Percentiles rank a stretch among this genome's conserved stretches.
phyloP scores from a whole-genome alignment of 169 alveolate genomes.

The Plasmodium gaboni region DNA sequence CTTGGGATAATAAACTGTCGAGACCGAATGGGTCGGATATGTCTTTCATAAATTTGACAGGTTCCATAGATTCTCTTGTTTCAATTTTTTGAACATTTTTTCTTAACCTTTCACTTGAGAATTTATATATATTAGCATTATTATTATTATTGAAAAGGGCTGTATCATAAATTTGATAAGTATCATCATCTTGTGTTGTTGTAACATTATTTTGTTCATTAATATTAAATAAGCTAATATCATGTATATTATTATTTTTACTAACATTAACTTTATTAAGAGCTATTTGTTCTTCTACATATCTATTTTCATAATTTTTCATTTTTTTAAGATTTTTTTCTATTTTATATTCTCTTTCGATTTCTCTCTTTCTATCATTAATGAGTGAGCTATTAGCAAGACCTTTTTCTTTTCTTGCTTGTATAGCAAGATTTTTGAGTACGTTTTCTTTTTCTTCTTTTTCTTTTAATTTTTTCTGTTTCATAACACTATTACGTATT shows the following conservation, averaged over 20 bases:
- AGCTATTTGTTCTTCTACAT: conserved; percentile 64
- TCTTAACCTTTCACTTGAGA: conserved; percentile 68
- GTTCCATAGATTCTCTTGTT: conserved; percentile 88
- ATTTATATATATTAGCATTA: conserved; percentile 43
- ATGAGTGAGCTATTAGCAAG: conserved; percentile 41
- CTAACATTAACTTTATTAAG: conserved; percentile 45
- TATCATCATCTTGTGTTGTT: conserved; percentile 23
- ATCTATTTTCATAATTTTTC: conserved; percentile 73
- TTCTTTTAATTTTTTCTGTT: conserved; percentile 90
- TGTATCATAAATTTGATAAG: conserved; percentile 70
- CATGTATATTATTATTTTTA: conserved; percentile 63
- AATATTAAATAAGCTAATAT: conserved; percentile 47
- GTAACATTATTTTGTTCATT: conserved; percentile 10
- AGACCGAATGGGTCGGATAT: conserved; percentile 92
- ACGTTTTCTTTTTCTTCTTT: conserved; percentile 94
- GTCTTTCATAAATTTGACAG: conserved; percentile 91
- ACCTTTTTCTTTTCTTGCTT: conserved; percentile 91
- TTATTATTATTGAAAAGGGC: conserved; percentile 39
- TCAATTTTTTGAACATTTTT: conserved; percentile 78
- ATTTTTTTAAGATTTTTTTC: conserved; percentile 83
- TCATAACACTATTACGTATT: conserved; percentile 93
- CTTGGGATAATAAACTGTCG: conserved; percentile 89
- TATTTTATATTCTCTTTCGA: conserved; percentile 85
- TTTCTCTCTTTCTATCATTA: conserved; percentile 86
- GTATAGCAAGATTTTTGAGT: conserved; percentile 92